Evolutionary conservation across 169 alveolate genomes (phyloP), one percentile per base, ranked within the genome.

Genomic region (Plasmodium gaboni): DNA sequence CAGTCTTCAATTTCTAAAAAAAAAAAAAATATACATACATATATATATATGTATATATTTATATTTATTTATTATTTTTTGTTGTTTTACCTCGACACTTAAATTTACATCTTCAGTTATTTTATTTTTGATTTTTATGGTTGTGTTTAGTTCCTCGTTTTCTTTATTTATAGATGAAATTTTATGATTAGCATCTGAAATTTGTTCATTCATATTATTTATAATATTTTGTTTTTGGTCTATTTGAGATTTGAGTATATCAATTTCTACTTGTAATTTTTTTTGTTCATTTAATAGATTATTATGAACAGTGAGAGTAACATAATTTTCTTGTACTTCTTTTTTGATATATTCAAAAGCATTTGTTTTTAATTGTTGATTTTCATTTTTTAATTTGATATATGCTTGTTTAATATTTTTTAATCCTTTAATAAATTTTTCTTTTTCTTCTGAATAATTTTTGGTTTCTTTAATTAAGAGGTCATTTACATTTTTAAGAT

Each of bases 341-440:
- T 83, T 63, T 68, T 83, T 68, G 12, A 83, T 67, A 50, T 17
- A 83, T 83, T 12, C 38, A 57, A 83, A 83, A 8, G 91, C 69
- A 60, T 83, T 61, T 7, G 17, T 68, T 48, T 83, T 83, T 1
- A 83, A 51, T 60, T 83, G 73, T 10, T 83, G 73, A 60, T 83
- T 83, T 68, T 83, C 85, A 53, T 48, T 68, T 55, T 71, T 83
- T 60, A 83, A 63, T 60, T 83, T 83, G 17, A 68, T 44, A 61
- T 83, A 83, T 12, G 91, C 91, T 60, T 55, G 57, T 68, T 68
- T 83, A 63, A 83, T 83, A 48, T 83, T 53, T 46, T 68, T 67
- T 60, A 83, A 68, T 12, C 91, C 91, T 83, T 83, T 83, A 50
- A 83, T 68, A 48, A 83, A 83, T 55, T 83, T 53, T 51, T 83